Conservation (phyloP, 2,329 filamentous ascomycete species). For the Microsporum audouinii region DNA sequence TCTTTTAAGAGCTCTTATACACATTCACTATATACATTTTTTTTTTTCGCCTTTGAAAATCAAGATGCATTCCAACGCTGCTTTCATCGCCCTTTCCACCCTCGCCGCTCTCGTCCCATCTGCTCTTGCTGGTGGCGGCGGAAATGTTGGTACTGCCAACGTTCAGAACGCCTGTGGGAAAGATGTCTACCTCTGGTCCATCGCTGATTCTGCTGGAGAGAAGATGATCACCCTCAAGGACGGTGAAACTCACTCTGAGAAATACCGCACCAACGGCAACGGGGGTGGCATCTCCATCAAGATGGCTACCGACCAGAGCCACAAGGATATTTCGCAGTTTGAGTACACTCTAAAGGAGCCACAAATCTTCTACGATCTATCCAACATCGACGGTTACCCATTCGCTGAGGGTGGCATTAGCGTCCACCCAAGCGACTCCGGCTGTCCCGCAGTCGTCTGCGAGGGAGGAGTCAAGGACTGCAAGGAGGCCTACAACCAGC, state of each 20-base stretch:
- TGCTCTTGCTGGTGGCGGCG: constrained; percentile 13
- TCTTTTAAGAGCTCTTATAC: constrained; percentile 1
- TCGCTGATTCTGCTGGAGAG: constrained; percentile 23
- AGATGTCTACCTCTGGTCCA: constrained; percentile 33
- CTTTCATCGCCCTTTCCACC: constrained; percentile 25
- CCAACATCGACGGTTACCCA: constrained; percentile 27
- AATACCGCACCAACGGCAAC: constrained; percentile 25
- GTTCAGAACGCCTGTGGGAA: constrained; percentile 30
- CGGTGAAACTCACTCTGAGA: constrained; percentile 27
- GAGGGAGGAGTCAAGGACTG: constrained; percentile 26
- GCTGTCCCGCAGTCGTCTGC: constrained; percentile 29
- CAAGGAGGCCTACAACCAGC: constrained; percentile 30
- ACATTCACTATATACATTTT: constrained; percentile 4
- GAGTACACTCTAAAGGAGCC: constrained; percentile 28
- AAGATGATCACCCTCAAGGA: constrained; percentile 26
- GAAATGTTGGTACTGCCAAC: constrained; percentile 21
- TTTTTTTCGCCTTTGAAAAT: constrained; percentile 3
- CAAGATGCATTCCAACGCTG: constrained; percentile 28
- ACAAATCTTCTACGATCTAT: constrained; percentile 32
- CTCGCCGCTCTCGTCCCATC: constrained; percentile 24
- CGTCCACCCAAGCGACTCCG: constrained; percentile 20
- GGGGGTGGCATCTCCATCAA: constrained; percentile 36
- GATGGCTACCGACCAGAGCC: constrained; percentile 24
- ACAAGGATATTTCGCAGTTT: constrained; percentile 32
- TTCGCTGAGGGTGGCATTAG: constrained; percentile 28